A percentile compares a stretch with the other conserved stretches of the same genome.
Conservation (phyloP, 805 yeast genomes). For the Wickerhamiella alocasiicola region DNA sequence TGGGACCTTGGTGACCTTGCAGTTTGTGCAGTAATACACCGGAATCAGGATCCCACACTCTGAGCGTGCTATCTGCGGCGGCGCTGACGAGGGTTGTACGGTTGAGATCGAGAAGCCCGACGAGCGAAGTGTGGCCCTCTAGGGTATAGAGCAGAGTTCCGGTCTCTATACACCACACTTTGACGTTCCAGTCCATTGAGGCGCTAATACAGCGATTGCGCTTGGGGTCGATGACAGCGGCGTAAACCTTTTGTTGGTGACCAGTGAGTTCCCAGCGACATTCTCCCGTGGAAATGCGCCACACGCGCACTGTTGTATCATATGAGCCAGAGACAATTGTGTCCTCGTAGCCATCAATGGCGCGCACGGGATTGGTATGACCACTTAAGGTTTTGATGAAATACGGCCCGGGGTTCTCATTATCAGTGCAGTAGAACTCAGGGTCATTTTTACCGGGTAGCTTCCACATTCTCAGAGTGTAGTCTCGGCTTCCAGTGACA, state of each 20-base stretch:
- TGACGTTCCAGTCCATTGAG: conserved; percentile 76
- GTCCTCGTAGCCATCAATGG: conserved; percentile 77
- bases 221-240: conserved; percentile 69
- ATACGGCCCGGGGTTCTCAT: conserved; percentile 39
- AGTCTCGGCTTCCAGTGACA: conserved; percentile 82
- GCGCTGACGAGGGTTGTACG: conserved; percentile 76
- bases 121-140: conserved; percentile 82
- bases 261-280: conserved; percentile 68
- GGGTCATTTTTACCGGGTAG: conserved; percentile 39
- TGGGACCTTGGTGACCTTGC: conserved; percentile 70
- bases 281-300: conserved; percentile 70
- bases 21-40: conserved; percentile 55
- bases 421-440: conserved; percentile 19
- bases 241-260: conserved; percentile 77
- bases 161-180: conserved; percentile 76
- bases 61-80: conserved; percentile 84
- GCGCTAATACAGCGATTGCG: conserved; percentile 80
- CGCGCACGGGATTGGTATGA: conserved; percentile 70
- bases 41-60: conserved; percentile 84
- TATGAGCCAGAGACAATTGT: conserved; percentile 80
- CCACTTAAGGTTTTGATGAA: conserved; percentile 60
- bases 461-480: conserved; percentile 71
- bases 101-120: conserved; percentile 71
- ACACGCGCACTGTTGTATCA: conserved; percentile 79
- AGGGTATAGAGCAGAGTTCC: conserved; percentile 59